Conservation (phyloP, 2,329 filamentous ascomycete genomes). For the Paecilomyces sp. region DNA sequence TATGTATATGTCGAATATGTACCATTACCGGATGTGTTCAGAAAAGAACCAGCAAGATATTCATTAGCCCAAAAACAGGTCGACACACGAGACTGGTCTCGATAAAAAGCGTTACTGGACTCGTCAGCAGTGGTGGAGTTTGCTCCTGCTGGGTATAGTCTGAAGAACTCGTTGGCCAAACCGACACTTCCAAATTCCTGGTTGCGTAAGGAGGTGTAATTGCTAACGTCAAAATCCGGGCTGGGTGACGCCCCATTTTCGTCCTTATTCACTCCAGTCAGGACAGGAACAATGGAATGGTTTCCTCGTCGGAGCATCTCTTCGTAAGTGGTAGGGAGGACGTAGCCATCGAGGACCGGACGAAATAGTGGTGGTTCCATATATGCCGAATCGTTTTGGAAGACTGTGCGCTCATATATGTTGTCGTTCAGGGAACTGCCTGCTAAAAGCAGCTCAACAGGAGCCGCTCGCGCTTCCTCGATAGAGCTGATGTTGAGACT, state of each 20-base stretch:
- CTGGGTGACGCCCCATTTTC: constrained; percentile 12
- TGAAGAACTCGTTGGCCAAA: constrained; percentile 8
- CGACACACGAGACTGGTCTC: constrained; percentile 15
- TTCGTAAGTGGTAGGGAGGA: constrained; percentile 15
- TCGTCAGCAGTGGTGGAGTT: constrained; percentile 10
- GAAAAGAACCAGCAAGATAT: constrained; percentile 12
- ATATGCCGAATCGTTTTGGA: constrained; percentile 10
- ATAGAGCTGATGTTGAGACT: constrained; percentile 32
- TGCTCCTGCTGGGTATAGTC: constrained; percentile 17
- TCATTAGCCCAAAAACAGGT: constrained; percentile 18
- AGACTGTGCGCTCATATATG: constrained; percentile 14
- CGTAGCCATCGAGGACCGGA: constrained; percentile 22
- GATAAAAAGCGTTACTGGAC: constrained; percentile 15
- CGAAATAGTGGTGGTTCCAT: constrained; percentile 18
- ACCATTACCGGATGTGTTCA: constrained; percentile 3
- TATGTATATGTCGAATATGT: constrained; percentile 20
- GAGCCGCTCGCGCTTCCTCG: constrained; percentile 31
- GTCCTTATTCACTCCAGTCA: constrained; percentile 23
- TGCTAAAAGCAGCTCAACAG: constrained; percentile 27
- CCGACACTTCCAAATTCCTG: constrained; percentile 12
- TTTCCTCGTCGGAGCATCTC: constrained; percentile 8
- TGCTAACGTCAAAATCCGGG: constrained; percentile 6
- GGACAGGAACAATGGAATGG: constrained; percentile 18
- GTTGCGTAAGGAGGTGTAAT: constrained; percentile 10
- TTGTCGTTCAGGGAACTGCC: constrained; percentile 12